Evolutionary conservation across 441 rosid genomes (phyloP).

Genomic region (Gossypium davidsonii): DNA sequence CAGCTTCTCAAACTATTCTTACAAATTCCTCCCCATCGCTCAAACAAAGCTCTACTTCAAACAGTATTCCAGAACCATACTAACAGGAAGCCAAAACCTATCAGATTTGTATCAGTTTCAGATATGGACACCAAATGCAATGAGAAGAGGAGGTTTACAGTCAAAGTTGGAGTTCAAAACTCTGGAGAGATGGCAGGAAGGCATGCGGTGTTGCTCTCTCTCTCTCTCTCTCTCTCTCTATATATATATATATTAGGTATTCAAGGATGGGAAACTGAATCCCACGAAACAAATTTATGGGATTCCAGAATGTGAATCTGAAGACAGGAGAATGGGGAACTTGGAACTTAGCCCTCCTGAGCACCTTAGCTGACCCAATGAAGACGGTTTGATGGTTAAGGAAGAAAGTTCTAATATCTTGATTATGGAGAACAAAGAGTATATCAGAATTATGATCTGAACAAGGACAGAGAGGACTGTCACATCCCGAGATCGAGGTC

Average conservation of each 20-base stretch:
- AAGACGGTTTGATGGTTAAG: conserved; percentile 51
- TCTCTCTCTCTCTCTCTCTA: no score
- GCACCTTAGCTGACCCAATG: conserved; percentile 52
- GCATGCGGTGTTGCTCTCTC: conserved; percentile 47
- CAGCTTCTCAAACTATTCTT: conserved; percentile 57
- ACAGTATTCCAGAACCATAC: background rate
- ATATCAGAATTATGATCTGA: background rate
- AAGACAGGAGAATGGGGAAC: conserved; percentile 40
- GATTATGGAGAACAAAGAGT: conserved; percentile 53
- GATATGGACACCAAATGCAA: conserved; percentile 44
- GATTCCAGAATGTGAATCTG: conserved; percentile 49
- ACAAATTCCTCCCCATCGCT: conserved; percentile 31
- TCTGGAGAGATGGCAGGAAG: conserved; percentile 56
- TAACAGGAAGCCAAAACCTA: conserved; percentile 15
- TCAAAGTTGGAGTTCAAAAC: conserved; percentile 39
- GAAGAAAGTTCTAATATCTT: conserved; percentile 55
- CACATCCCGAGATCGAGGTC: no score
- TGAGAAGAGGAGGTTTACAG: conserved; percentile 25
- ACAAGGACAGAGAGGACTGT: background rate
- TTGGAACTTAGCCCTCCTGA: conserved; percentile 48
- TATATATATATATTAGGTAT: conserved; percentile 19
- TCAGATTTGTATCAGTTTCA: conserved; percentile 27
- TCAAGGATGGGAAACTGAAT: conserved; percentile 30
- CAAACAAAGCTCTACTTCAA: conserved; percentile 14
- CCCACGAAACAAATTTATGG: conserved; percentile 49